These are phyloP conservation scores for Komagataella pastoris DNA, from an alignment of 805 yeast species.

Conservation along the genomic window DNA sequence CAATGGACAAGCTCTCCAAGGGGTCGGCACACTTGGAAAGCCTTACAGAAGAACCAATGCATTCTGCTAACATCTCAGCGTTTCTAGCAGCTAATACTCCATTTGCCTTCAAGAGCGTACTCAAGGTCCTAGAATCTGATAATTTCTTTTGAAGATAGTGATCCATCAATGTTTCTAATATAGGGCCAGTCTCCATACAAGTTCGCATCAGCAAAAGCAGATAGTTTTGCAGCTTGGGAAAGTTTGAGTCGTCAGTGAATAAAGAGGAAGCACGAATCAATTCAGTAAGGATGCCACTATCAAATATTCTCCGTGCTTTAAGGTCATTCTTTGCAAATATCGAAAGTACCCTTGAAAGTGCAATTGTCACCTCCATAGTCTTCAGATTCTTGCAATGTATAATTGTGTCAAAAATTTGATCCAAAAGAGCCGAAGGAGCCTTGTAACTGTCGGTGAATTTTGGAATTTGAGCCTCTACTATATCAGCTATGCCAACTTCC, in stretches of 20 bases:
- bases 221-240: conserved; percentile 25
- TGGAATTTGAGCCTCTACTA: conserved; percentile 1
- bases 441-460: conserved; percentile 9
- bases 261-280: conserved; percentile 25
- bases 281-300: conserved; percentile 31
- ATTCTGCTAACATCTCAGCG: not conserved
- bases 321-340: conserved; percentile 34
- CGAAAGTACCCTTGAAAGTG: conserved; percentile 40
- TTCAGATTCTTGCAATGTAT: conserved; percentile 25
- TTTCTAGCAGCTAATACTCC: not conserved
- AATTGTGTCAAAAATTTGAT: conserved; percentile 28
- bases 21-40: not conserved
- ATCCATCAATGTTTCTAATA: conserved; percentile 33
- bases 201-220: conserved; percentile 47
- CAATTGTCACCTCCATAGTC: conserved; percentile 32
- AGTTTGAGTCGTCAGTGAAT: conserved; percentile 23
- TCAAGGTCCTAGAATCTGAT: conserved; percentile 18
- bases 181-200: conserved; percentile 49
- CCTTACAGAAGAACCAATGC: not conserved
- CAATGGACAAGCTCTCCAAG: not conserved
- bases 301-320: conserved; percentile 25
- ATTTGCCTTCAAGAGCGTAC: not conserved
- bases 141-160: conserved; percentile 32
- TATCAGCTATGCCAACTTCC: conserved; percentile 10
- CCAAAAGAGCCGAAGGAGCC: conserved; percentile 10